phyloP scores from a whole-genome alignment of 2,329 filamentous ascomycete genomes.

The Pseudogymnoascus sp. region DNA sequence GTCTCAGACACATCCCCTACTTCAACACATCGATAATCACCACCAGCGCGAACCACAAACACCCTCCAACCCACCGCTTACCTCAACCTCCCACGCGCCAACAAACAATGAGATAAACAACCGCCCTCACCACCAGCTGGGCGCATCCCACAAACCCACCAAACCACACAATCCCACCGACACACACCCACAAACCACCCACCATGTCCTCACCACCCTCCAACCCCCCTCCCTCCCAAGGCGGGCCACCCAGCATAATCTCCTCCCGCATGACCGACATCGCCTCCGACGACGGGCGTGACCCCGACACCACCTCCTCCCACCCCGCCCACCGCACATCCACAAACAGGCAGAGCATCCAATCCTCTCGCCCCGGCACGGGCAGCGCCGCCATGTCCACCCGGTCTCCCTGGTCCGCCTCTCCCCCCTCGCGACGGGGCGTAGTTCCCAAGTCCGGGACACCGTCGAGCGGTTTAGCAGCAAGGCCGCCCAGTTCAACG shows the following conservation, averaged over 20 bases:
- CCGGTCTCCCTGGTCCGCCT: slow-evolving; percentile 42
- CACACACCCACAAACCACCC: not conserved
- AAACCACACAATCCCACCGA: not conserved
- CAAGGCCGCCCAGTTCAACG: slow-evolving; percentile 55
- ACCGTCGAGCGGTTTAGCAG: too few species aligned
- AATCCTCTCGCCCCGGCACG: slow-evolving; percentile 45
- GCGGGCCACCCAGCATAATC: slow-evolving; percentile 39
- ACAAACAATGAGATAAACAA: not conserved
- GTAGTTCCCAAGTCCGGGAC: slow-evolving; percentile 21
- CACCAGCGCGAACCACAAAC: not conserved
- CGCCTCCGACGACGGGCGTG: slow-evolving; percentile 40
- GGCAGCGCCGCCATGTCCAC: slow-evolving; percentile 42
- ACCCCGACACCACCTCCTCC: slow-evolving; percentile 31
- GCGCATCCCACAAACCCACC: not conserved
- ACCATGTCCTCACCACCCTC: not conserved
- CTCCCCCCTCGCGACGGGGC: slow-evolving; percentile 46
- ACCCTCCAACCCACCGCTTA: not conserved
- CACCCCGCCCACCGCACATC: slow-evolving; percentile 29
- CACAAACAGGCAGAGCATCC: slow-evolving; percentile 29
- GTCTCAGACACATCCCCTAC: not conserved
- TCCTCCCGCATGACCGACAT: slow-evolving; percentile 49
- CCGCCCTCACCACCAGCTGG: not conserved
- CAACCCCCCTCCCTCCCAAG: slow-evolving; percentile 10
- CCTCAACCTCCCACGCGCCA: not conserved
- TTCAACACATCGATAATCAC: not conserved